Conservation (phyloP, 768 basidiomycete species). For the Pisolithus orientalis region DNA sequence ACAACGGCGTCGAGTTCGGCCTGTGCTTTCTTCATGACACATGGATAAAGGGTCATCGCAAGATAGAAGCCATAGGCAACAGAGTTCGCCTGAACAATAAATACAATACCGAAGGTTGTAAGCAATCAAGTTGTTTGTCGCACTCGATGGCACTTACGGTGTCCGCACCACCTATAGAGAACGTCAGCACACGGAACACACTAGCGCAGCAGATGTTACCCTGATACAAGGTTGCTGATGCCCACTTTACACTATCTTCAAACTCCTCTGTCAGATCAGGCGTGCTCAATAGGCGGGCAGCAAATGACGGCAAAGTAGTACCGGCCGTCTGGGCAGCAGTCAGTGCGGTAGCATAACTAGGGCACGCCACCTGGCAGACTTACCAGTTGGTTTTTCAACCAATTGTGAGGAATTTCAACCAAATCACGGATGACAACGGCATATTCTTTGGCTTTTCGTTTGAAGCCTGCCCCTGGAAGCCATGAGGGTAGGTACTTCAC, state of each 20-base stretch:
- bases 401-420: constrained; percentile 8
- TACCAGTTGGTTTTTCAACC: constrained; percentile 13
- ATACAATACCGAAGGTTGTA: neutral
- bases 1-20: constrained; percentile 22
- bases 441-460: constrained; percentile 8
- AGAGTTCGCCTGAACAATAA: constrained; percentile 17
- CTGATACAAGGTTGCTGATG: constrained; percentile 7
- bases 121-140: neutral
- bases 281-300: constrained; percentile 7
- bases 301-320: constrained; percentile 9
- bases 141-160: constrained; percentile 11
- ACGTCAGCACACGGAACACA: neutral
- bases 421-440: constrained; percentile 2
- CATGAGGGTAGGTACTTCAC: constrained; percentile 21
- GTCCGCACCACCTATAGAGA: constrained; percentile 17
- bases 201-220: neutral
- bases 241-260: constrained; percentile 14
- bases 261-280: constrained; percentile 7
- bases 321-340: constrained; percentile 8
- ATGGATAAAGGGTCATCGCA: constrained; percentile 25
- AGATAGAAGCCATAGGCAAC: constrained; percentile 12
- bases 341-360: neutral
- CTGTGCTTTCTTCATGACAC: constrained; percentile 20
- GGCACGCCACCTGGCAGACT: neutral
- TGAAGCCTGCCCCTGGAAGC: constrained; percentile 16